Base-by-base conservation (phyloP, 108 stramenopile genomes). In the Bacterosira constricta region DNA sequence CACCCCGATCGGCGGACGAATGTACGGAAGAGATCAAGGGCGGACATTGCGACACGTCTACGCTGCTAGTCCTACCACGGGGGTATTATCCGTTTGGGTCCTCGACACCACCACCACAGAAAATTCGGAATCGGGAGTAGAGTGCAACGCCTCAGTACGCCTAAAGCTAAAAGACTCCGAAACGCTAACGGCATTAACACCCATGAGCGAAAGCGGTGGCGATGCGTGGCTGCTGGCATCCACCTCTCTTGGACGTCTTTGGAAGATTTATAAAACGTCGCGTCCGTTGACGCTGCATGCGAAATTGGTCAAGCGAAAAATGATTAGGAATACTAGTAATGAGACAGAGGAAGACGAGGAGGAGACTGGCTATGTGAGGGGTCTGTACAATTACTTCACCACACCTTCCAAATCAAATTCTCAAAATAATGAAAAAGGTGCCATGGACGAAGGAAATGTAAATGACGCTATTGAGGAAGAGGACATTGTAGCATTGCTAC, bases 401-500 rank as follows among this genome's bases (percentile, higher is more conserved):
- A 68, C 75, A 17, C 66, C 75, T 15, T 59, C 57, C 17, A 68
- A 68, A 38, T n/a, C n/a, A n/a, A n/a, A n/a, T n/a, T n/a, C n/a
- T n/a, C n/a, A n/a, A n/a, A n/a, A n/a, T n/a, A n/a, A n/a, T n/a
- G 66, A 52, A 32, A 15, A 4, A 8, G 4, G 7, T 41, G 23
- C 59, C 34, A 41, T 11, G 36, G 17, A 44, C 36, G n/a, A n/a
- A 1, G 23, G 18, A 2, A 21, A 3, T 6, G 59, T 15, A 12
- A 44, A 51, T 27, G 50, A 39, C 11, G 65, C 25, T 5, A 47
- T 1, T 35, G 35, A 51, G 1, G 51, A 51, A 21, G 59, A 60
- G 2, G 17, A 32, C 36, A 75, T 66, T 20, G 65, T 60, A 9
- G 65, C 65, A 26, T 31, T 66, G 37, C n/a, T 66, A n/a, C 46